Percentiles rank a stretch among this genome's conserved stretches.
Conservation (phyloP, 2,329 filamentous ascomycete genomes). For the Xylaria digitata region DNA sequence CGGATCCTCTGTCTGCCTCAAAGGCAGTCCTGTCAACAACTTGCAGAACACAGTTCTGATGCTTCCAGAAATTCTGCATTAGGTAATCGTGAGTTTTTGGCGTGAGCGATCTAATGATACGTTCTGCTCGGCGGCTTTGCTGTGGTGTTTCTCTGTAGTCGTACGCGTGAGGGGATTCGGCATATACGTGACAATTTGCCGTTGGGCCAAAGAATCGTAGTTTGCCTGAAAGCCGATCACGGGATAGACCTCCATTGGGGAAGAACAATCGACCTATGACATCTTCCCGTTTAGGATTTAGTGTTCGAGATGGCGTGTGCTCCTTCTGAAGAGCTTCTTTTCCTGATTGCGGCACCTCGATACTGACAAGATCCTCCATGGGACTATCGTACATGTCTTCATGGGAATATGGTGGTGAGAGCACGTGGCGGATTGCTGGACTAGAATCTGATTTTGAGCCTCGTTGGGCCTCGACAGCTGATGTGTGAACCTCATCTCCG, state of each 20-base stretch:
- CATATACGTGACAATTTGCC: constrained; percentile 28
- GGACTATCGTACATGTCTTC: constrained; percentile 36
- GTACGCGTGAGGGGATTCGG: constrained; percentile 16
- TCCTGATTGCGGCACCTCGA: neutral
- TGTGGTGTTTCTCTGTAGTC: constrained; percentile 31
- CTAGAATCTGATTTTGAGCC: constrained; percentile 28
- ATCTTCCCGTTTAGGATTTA: constrained; percentile 26
- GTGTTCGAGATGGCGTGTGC: constrained; percentile 5
- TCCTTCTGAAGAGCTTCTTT: constrained; percentile 18
- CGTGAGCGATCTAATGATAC: constrained; percentile 38
- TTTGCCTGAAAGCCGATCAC: constrained; percentile 27
- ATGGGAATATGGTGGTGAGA: constrained; percentile 39
- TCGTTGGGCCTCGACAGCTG: constrained; percentile 14
- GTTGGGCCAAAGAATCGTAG: constrained; percentile 33
- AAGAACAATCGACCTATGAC: constrained; percentile 27
- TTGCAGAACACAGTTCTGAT: constrained; percentile 36
- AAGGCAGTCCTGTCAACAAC: constrained; percentile 36
- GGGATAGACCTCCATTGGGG: constrained; percentile 16
- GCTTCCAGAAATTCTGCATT: constrained; percentile 40
- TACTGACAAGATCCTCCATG: constrained; percentile 21
- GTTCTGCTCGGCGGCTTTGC: constrained; percentile 38
- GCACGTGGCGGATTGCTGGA: constrained; percentile 29
- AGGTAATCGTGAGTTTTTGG: constrained; percentile 38
- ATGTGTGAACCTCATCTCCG: constrained; percentile 26
- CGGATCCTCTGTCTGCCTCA: constrained; percentile 37